Conservation (phyloP, 202 grass and related monocot species). For the Setaria italica region DNA sequence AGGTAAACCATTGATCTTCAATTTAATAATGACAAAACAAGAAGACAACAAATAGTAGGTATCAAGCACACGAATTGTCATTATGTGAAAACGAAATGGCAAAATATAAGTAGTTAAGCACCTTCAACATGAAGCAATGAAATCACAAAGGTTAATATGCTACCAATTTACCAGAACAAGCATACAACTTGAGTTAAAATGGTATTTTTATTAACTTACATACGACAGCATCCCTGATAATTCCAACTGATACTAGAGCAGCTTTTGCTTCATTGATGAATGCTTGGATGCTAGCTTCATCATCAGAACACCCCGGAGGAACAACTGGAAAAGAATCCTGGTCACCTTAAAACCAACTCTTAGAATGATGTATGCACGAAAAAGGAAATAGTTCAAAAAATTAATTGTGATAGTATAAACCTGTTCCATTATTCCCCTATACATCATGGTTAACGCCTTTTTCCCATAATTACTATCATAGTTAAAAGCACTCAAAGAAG, state of each 20-base stretch:
- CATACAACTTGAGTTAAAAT: constrained; percentile 17
- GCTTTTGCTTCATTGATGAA: constrained; percentile 82
- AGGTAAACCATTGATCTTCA: constrained; percentile 12
- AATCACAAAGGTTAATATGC: neutral
- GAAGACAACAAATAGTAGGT: neutral
- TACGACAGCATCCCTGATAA: constrained; percentile 78
- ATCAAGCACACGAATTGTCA: neutral
- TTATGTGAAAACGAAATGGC: constrained; percentile 6
- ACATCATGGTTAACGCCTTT: constrained; percentile 81
- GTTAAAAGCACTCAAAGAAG: constrained; percentile 91
- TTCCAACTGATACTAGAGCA: constrained; percentile 96
- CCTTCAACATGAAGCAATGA: constrained; percentile 5
- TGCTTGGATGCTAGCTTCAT: constrained; percentile 60
- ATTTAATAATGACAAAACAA: constrained; percentile 24
- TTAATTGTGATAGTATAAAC: constrained; percentile 54
- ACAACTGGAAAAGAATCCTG: constrained; percentile 86
- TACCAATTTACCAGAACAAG: constrained; percentile 28
- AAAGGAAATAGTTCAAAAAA: constrained; percentile 41
- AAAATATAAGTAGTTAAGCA: constrained; percentile 8
- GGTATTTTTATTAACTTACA: constrained; percentile 64
- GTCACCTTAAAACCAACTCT: constrained; percentile 58
- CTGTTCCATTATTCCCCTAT: constrained; percentile 98
- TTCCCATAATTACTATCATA: constrained; percentile 95
- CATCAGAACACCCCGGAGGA: constrained; percentile 91
- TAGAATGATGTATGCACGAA: constrained; percentile 47